These are phyloP conservation scores for Scedosporium boydii DNA, from an alignment of 2,329 filamentous ascomycete genomes.

Conservation along the genomic window DNA sequence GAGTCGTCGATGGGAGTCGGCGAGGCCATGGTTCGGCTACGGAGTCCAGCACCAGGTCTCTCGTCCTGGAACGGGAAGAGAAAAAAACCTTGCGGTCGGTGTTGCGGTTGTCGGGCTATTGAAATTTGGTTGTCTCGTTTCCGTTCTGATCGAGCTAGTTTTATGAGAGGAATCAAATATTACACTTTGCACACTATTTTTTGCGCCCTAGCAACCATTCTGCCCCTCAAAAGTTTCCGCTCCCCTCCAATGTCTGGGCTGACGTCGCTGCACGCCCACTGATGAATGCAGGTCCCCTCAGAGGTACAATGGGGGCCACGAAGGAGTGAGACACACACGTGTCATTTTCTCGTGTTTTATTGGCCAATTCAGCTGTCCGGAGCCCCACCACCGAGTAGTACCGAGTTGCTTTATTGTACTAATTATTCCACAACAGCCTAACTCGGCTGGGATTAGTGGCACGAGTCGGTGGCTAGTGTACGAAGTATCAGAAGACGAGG, in stretches of 20 bases:
- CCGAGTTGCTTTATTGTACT: too few species aligned
- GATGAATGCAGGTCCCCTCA: background rate
- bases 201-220: background rate
- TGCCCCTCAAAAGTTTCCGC: background rate
- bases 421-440: too few species aligned
- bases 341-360: background rate
- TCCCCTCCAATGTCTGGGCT: background rate
- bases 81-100: background rate
- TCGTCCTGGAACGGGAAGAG: background rate
- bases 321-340: background rate
- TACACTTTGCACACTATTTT: background rate
- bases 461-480: background rate
- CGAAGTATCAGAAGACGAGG: background rate
- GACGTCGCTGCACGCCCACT: too few species aligned
- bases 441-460: background rate
- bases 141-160: background rate
- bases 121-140: background rate
- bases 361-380: background rate
- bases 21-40: conserved; percentile 1
- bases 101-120: too few species aligned
- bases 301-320: background rate
- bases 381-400: too few species aligned
- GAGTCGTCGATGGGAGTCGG: conserved; percentile 35
- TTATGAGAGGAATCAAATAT: too few species aligned
- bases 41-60: background rate